Evolutionary conservation across 176 grass and related monocot species (phyloP), one percentile per base, ranked within the genome.

Genomic region (Eragrostis nindensis): DNA sequence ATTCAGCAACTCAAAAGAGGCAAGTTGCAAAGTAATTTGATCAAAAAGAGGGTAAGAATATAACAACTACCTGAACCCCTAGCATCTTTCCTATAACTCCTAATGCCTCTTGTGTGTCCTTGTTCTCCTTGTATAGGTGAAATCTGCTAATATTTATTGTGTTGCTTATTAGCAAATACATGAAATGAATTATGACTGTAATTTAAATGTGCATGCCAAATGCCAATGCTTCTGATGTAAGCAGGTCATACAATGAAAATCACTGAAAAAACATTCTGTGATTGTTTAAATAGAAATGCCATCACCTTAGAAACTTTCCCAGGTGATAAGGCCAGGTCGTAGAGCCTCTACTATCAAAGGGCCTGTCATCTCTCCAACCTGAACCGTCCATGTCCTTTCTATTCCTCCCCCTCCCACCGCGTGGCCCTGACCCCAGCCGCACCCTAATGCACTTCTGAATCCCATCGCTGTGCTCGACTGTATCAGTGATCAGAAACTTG

Each of bases 51-150:
- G 32, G 32, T 36, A 36, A 36, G 32, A 21, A 22, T 11, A 39
- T 21, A 73, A 50, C 21, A 73, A 43, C 21, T 81, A 94, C 95
- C 88, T 89, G 83, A 85, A 92, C 64, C 10, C 95, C 95, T 68
- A 94, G 71, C 95, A 94, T 92, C 62, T 94, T 98, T 64, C 92
- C 92, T 74, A 98, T 92, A 44, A 94, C 83, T 83, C 92, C 88
- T 88, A 98, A 72, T 61, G 92, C 90, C 44, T 98, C 95, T 59
- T 98, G 95, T 41, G 95, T 98, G 36, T 92, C 92, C 83, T 87
- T 98, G 85, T 98, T 98, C 87, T 98, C 87, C 60, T 98, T 98
- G 71, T 94, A 98, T 78, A 98, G 88, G 76, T 92, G 73, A 91
- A 98, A 98, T 70, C 95, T 98, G 81, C 11, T 44, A 50, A 59